Evolutionary conservation across 352 stramenopile genomes (phyloP), one percentile per base, ranked within the genome.

Genomic region (Pythium biforme): DNA sequence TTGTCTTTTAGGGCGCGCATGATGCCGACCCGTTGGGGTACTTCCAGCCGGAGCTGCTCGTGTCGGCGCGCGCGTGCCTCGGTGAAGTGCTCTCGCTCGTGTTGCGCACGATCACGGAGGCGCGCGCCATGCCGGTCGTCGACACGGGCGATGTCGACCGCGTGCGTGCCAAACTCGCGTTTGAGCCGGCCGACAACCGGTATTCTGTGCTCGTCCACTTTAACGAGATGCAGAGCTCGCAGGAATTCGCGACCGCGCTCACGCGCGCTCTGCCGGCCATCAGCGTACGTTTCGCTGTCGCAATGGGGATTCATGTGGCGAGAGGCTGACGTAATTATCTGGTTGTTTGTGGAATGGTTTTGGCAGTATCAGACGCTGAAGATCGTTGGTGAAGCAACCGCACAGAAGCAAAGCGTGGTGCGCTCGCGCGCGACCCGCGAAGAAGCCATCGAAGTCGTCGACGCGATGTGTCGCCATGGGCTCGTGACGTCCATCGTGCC

Each of bases 131-230:
- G 48, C 80, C 81, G 6, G 63, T 90, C 14, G 70, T 90, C 54
- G 71, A 75, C 62, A 74, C 71, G 17, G 46, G 64, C 19, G 83
- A 89, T 53, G 50, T 91, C 37, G 70, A 83, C 26, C 61, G 71
- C 12, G 78, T 83, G 54, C 66, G 73, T 2, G 68, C 83, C 1
- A 56, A 43, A 26, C 60, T 73, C 0, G 59, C 49, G n/a, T 56
- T 43, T 22, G 66, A 68, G 14, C 66, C 66, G 10, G 50, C 55
- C 9, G 66, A 73, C 37, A 61, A 50, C 17, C 59, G 88, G 22
- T 90, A 96, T 37, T 96, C 90, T 50, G 76, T 98, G 11, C 84
- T 98, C 25, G 74, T 98, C 41, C 91, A 98, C 71, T 93, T 92
- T 57, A 96, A 98, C 64, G 94, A 98, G 68, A 86, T 98, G 67